Evolutionary conservation across 169 alveolate species (phyloP).

Genomic region (Cryptosporidium canis): DNA sequence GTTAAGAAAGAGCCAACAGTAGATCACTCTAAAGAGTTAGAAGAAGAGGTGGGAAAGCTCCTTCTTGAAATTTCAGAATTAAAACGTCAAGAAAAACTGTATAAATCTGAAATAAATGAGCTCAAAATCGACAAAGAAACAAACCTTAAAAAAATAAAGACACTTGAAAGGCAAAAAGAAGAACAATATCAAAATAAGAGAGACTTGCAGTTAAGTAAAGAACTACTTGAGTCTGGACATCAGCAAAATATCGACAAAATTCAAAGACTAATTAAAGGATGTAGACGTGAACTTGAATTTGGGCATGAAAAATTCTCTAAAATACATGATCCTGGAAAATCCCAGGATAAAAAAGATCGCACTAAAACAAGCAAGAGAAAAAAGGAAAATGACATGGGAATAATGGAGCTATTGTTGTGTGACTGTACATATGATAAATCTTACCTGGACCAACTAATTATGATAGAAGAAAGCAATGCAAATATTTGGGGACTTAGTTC

Average conservation of each 20-base stretch:
- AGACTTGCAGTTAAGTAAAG: constrained; percentile 11
- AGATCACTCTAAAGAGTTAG: background rate
- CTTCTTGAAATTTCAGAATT: background rate
- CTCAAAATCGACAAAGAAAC: constrained; percentile 24
- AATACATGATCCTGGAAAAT: background rate
- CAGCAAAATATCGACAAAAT: constrained; percentile 56
- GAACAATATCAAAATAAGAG: constrained; percentile 40
- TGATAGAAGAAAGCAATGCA: constrained; percentile 64
- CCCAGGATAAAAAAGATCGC: background rate
- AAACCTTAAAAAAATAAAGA: background rate
- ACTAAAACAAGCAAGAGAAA: background rate
- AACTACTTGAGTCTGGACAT: constrained; percentile 40
- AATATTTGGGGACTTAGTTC: constrained; percentile 66
- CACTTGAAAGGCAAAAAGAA: constrained; percentile 42
- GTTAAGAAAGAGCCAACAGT: background rate
- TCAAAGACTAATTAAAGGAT: constrained; percentile 16
- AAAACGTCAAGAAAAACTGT: constrained; percentile 6
- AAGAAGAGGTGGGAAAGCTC: constrained; percentile 9
- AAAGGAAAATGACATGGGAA: constrained; percentile 32
- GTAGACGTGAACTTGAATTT: background rate
- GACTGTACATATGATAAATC: constrained; percentile 20
- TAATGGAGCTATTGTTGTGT: constrained; percentile 30
- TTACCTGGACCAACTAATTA: constrained; percentile 16
- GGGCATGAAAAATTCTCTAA: background rate
- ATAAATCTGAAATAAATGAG: background rate